These are phyloP conservation scores for Phaffomyces antillensis DNA, from an alignment of 805 yeast genomes.

Conservation along the genomic window DNA sequence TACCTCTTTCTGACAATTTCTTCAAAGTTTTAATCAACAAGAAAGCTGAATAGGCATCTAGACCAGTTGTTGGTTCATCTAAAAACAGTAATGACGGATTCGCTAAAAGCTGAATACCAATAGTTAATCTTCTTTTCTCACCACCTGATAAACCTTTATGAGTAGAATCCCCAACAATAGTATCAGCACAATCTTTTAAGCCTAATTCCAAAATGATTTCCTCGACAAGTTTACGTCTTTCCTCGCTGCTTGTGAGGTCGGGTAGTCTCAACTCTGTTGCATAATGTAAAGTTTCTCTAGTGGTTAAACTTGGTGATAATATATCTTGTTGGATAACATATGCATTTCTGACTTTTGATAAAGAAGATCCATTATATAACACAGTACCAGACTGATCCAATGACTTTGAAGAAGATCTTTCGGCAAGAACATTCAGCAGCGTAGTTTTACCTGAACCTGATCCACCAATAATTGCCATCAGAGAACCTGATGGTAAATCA, in stretches of 20 bases:
- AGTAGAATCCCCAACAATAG: slow-evolving; percentile 49
- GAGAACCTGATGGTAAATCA: slow-evolving; percentile 52
- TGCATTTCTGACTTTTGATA: slow-evolving; percentile 29
- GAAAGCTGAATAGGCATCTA: slow-evolving; percentile 74
- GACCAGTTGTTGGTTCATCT: slow-evolving; percentile 87
- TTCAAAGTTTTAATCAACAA: slow-evolving; percentile 57
- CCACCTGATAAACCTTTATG: slow-evolving; percentile 75
- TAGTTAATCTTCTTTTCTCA: slow-evolving; percentile 69
- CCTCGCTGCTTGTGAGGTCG: slow-evolving; percentile 31
- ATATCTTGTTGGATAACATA: slow-evolving; percentile 77
- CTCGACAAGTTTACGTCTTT: slow-evolving; percentile 45
- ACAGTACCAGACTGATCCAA: slow-evolving; percentile 37
- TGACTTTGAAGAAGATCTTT: slow-evolving; percentile 33
- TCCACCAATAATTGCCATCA: slow-evolving; percentile 84
- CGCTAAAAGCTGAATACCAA: slow-evolving; percentile 74
- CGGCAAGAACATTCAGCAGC: slow-evolving; percentile 58
- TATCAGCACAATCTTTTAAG: slow-evolving; percentile 58
- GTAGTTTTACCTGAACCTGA: slow-evolving; percentile 89
- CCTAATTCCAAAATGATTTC: slow-evolving; percentile 65
- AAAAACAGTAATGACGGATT: slow-evolving; percentile 72
- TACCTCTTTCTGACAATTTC: slow-evolving; percentile 50
- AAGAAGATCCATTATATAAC: slow-evolving; percentile 24
- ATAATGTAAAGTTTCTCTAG: slow-evolving; percentile 61
- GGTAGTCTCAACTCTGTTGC: slow-evolving; percentile 73
- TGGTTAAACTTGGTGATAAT: slow-evolving; percentile 62